These are phyloP conservation scores for Rosa rugosa DNA, from an alignment of 306 rosid genomes.

Conservation along the genomic window DNA sequence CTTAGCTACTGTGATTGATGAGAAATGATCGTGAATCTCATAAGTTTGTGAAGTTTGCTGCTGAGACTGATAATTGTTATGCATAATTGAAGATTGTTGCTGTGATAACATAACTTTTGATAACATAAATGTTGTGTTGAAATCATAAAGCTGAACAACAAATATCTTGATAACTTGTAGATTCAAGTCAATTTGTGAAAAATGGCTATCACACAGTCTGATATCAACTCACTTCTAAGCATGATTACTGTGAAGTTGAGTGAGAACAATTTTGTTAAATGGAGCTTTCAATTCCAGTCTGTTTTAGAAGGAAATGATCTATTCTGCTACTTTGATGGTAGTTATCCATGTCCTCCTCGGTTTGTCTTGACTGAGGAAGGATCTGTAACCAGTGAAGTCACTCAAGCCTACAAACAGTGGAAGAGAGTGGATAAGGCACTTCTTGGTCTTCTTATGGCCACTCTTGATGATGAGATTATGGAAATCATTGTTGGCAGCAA, in stretches of 20 bases:
- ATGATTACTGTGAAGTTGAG: background rate
- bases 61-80: too few relatives aligned
- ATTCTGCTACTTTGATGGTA: background rate
- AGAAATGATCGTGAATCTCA: too few relatives aligned
- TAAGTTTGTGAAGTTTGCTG: too few relatives aligned
- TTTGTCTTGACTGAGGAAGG: background rate
- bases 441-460: background rate
- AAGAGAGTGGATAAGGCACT: background rate
- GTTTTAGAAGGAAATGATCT: background rate
- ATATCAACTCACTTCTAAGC: background rate
- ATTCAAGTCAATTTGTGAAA: too few relatives aligned
- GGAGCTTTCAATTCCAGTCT: background rate
- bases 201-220: background rate
- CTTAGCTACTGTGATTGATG: too few relatives aligned
- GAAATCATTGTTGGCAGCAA: background rate
- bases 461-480: background rate
- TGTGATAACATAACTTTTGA: too few relatives aligned
- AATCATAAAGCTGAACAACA: too few relatives aligned
- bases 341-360: background rate
- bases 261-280: too few relatives aligned
- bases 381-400: background rate
- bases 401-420: background rate
- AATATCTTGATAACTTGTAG: too few relatives aligned
- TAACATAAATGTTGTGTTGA: too few relatives aligned
- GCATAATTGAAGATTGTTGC: too few relatives aligned